Evolutionary conservation across 2,329 filamentous ascomycete species (phyloP), one percentile per base, ranked within the genome.

Genomic region (Drechslera avenae): DNA sequence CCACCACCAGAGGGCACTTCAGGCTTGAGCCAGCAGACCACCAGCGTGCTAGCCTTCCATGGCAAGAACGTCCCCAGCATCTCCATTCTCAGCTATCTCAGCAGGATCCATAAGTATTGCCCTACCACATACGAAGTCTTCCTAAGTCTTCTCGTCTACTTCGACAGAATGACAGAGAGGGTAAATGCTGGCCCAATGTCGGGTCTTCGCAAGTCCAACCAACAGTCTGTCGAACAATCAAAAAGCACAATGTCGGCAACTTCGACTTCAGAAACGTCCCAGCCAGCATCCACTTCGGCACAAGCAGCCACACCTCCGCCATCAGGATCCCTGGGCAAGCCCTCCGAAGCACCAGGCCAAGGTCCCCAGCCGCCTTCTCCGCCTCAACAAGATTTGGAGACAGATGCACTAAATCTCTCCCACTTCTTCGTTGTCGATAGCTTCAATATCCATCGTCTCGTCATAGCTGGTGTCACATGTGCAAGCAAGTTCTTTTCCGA

Each of bases 401-500:
- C 75, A 13, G 78, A 81, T 54, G 65, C 73, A 1, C 79, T 83
- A 50, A 80, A 79, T 46, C 76, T 87, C 35, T 84, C 84, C 2
- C 86, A 89, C 65, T 89, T 86, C 67, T 97, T 99, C 70, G 93
- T 97, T 33, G 94, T 97, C 9, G 94, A 99, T 76, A 97, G 94
- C 76, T 99, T 94, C 79, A 99, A 99, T 76, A 97, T 99, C 58
- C 94, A 99, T 72, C 87, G 94, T 47, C 80, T 99, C 47, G 92
- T 97, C 46, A 99, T 99, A 71, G 91, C 94, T 2, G 94, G 93
- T 30, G 94, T 99, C 36, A 99, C 94, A 3, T 97, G 94, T 75
- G 92, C 94, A 4, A 97, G 93, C 83, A 99, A 99, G 75, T 99
- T 97, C 81, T 99, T 99, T 76, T 97, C 93, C 4, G 86, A 99